Evolutionary conservation across 2,329 filamentous ascomycete species (phyloP), one percentile per base, ranked within the genome.

Genomic region (Cercospora nicotianae): DNA sequence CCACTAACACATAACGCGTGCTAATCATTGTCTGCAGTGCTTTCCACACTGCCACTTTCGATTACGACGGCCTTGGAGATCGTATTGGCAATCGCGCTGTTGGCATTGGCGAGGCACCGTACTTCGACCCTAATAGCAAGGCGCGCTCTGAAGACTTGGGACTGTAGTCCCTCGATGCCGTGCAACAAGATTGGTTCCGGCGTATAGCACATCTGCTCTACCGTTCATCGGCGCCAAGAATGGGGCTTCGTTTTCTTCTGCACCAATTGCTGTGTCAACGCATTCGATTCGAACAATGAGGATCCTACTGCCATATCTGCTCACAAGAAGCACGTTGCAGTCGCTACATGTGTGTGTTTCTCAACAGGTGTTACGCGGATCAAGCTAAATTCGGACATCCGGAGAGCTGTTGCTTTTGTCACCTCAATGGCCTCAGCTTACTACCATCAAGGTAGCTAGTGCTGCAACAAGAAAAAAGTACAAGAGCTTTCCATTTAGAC

Each of bases 41-140:
- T 1, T 88, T 86, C 76, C 87, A 89, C 71, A 84, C 84, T 42
- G 87, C 87, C 0, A 90, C 87, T 0, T 89, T 86, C 69, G 89
- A 91, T 71, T 90, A 90, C 55, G 82, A 82, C 13, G 81, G 80
- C 12, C 80, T 83, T 30, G 86, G 85, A 0, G 80, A 83, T 28
- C 79, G 87, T 59, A 80, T 81, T 60, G 83, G 85, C 28, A 82
- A 87, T 74, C 75, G 87, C 20, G 81, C 84, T 0, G 86, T 89
- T 7, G 84, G 82, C 7, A 81, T 87, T 5, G 87, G 83, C 12
- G 87, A 84, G 80, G 82, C 76, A 72, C 87, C 84, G 1, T 88
- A 85, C 69, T 74, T 86, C 4, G 85, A 88, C 69, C 81, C 84
- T 0, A 78, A 81, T 9, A 87, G 85, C 72, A 81, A 76, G 18